These are phyloP conservation scores for Colletotrichum limetticola DNA, from an alignment of 2,329 filamentous ascomycete species.

Conservation along the genomic window DNA sequence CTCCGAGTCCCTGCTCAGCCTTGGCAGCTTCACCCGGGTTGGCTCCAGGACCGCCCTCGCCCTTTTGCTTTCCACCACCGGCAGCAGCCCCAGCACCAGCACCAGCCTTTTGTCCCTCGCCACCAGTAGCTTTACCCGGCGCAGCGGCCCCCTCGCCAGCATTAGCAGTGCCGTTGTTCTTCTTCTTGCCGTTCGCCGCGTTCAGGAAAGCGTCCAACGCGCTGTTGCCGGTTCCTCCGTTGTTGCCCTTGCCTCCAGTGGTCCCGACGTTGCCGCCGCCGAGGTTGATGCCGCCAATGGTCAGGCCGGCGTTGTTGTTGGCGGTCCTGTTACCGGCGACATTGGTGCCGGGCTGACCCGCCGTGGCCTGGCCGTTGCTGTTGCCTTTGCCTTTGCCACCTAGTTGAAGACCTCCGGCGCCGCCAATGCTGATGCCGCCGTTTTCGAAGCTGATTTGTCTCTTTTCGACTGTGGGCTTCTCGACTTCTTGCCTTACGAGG, in stretches of 20 bases:
- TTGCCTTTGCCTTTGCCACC: constrained; percentile 7
- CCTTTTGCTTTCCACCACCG: constrained; percentile 11
- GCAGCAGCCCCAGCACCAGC: not conserved
- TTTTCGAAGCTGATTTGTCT: constrained; percentile 25
- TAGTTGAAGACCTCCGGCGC: constrained; percentile 6
- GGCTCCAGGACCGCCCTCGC: not conserved
- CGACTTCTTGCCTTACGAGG: constrained; percentile 4
- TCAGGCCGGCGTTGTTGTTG: constrained; percentile 25
- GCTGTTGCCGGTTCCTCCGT: constrained; percentile 16
- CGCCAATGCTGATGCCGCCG: constrained; percentile 21
- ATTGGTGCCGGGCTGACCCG: not conserved
- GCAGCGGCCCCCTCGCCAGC: constrained; percentile 7
- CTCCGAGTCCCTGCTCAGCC: constrained; percentile 14
- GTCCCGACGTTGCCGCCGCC: constrained; percentile 2
- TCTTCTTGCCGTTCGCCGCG: constrained; percentile 22
- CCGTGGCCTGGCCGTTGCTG: not conserved
- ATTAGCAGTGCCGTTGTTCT: constrained; percentile 6
- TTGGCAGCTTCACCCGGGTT: constrained; percentile 20
- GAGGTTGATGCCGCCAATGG: constrained; percentile 12
- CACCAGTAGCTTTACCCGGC: not conserved
- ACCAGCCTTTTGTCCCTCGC: not conserved
- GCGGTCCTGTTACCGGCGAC: constrained; percentile 9
- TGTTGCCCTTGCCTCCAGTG: not conserved
- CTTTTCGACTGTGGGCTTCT: not conserved
- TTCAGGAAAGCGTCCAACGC: constrained; percentile 21